phyloP scores from a whole-genome alignment of 805 yeast species.

The Candida sanyiensis region DNA sequence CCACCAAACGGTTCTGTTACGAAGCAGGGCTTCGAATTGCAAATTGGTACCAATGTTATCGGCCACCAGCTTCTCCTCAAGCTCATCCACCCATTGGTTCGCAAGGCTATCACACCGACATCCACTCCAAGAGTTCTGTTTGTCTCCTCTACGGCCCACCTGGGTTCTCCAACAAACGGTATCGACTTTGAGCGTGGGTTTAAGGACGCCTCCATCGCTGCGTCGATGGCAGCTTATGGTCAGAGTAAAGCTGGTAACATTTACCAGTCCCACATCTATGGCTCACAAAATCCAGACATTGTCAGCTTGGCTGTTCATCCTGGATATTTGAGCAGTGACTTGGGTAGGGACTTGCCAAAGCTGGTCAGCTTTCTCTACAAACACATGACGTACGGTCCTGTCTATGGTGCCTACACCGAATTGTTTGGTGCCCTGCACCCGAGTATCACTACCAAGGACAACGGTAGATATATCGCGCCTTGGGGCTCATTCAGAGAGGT shows the following conservation, averaged over 20 bases:
- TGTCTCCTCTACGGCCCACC: conserved; percentile 37
- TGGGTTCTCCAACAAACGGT: conserved; percentile 28
- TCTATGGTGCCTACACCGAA: conserved; percentile 41
- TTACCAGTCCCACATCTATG: conserved; percentile 34
- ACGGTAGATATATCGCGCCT: conserved; percentile 36
- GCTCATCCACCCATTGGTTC: conserved; percentile 33
- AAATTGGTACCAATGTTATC: conserved; percentile 41
- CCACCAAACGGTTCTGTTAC: conserved; percentile 34
- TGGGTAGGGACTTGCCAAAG: conserved; percentile 24
- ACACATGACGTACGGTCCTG: not conserved
- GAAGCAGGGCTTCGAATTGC: conserved; percentile 40
- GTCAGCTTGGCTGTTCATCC: conserved; percentile 37
- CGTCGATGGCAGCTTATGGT: conserved; percentile 24
- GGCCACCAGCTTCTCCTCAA: conserved; percentile 42
- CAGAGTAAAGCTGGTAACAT: conserved; percentile 40
- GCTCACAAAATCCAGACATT: conserved; percentile 28
- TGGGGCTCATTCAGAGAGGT: conserved; percentile 36
- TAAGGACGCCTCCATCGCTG: conserved; percentile 11
- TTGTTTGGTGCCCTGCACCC: conserved; percentile 39
- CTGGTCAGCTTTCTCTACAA: not conserved
- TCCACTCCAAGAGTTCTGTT: conserved; percentile 38
- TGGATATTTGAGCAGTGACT: conserved; percentile 33
- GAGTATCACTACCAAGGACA: conserved; percentile 27
- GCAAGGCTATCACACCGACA: conserved; percentile 26
- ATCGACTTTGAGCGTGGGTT: conserved; percentile 31